Base-by-base conservation (phyloP, 371 early-diverging fungal species). In the Rhizomucor pusillus region DNA sequence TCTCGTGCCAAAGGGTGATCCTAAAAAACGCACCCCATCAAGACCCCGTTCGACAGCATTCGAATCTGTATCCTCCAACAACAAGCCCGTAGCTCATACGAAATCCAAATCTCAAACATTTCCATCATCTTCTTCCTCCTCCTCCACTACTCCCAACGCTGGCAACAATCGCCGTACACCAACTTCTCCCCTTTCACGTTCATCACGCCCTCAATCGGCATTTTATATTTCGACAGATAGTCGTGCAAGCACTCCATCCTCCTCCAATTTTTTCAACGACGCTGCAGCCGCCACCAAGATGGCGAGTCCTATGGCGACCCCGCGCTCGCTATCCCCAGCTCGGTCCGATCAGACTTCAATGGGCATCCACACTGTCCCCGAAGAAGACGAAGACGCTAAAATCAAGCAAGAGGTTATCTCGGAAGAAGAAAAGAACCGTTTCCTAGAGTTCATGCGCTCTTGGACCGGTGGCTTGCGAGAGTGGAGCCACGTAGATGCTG, bases 401-500 rank as follows among this genome's bases (percentile, higher is more conserved):
- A 33, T 44, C 39, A 54, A 19, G 25, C 47, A 41, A 7, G 57
- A 61, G 9, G 52, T 62, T 23, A 63, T 69, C 7, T 67, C 68
- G 14, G 70, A 76, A 44, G 70, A 72, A 54, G 76, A 76, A 45
- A 76, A 72, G 43, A 40, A 52, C 16, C 65, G 73, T 3, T 76
- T 76, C 54, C 50, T 76, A 22, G 60, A 69, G 18, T 76, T 76
- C 50, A 65, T 76, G 50, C 70, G 71, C 34, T 60, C 36, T n/a
- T 76, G 76, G 76, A 76, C 76, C 36, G 72, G 76, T 52, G 67
- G 71, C 39, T 71, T 59, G 66, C 60, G 63, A 29, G 60, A 56
- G 14, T 69, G 70, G 70, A 44, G 18, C 22, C 44, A 54, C 40
- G 45, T 35, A 23, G 37, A 50, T 50, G 35, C 6, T 41, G 39